Conservation (phyloP, 192 early-diverging fungal genomes). For the Radiomyces spectabilis region DNA sequence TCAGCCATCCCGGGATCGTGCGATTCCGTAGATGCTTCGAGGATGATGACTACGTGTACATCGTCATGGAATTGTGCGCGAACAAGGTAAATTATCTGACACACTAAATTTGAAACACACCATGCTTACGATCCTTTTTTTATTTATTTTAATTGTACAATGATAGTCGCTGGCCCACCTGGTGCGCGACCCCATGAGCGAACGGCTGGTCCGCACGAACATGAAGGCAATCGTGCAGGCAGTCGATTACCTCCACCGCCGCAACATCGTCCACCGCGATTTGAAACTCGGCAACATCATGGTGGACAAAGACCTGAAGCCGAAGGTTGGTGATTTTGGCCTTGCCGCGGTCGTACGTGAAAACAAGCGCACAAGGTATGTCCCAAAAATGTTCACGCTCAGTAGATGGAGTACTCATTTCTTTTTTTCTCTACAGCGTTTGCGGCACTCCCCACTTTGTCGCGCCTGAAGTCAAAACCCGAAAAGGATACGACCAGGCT, state of each 20-base stretch:
- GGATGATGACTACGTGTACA: constrained; percentile 78
- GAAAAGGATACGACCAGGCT: constrained; percentile 82
- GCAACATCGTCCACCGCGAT: constrained; percentile 86
- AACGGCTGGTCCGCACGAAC: no score
- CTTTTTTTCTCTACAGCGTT: constrained; percentile 47
- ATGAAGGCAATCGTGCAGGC: no score
- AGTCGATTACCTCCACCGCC: constrained; percentile 73
- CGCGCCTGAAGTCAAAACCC: constrained; percentile 91
- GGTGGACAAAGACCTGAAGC: constrained; percentile 67
- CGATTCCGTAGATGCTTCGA: constrained; percentile 80
- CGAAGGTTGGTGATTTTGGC: constrained; percentile 96
- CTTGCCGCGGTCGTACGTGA: constrained; percentile 74
- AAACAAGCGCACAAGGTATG: neutral
- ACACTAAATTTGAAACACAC: neutral
- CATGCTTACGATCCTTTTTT: neutral
- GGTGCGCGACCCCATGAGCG: constrained; percentile 76
- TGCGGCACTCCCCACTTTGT: constrained; percentile 98
- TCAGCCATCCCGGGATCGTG: constrained; percentile 78
- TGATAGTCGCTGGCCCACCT: constrained; percentile 78
- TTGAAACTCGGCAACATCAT: constrained; percentile 95
- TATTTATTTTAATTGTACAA: neutral
- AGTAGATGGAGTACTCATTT: neutral
- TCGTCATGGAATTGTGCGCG: constrained; percentile 89
- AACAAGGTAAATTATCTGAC: constrained; percentile 48
- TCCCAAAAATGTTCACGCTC: no score